Evolutionary conservation across 768 basidiomycete genomes (phyloP).

Genomic region (Russula emetica): DNA sequence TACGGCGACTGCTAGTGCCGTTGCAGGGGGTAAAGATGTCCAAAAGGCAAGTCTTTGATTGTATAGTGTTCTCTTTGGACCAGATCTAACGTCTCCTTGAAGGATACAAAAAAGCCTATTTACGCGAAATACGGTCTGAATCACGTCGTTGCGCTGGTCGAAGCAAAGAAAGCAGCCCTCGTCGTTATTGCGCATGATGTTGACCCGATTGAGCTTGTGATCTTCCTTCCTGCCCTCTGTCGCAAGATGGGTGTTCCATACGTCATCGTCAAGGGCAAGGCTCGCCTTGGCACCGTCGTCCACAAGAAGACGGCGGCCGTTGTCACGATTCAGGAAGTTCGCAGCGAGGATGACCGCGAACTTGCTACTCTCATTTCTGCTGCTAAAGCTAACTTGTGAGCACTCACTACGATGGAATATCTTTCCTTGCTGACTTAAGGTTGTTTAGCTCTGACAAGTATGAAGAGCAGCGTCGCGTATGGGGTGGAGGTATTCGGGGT

Average conservation of each 20-base stretch:
- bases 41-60: constrained; percentile 42
- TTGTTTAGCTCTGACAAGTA: constrained; percentile 71
- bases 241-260: constrained; percentile 98
- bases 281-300: constrained; percentile 94
- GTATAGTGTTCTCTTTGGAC: too few relatives aligned
- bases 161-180: constrained; percentile 95
- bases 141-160: constrained; percentile 71
- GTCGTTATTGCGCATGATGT: constrained; percentile 81
- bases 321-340: constrained; percentile 88
- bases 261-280: constrained; percentile 97
- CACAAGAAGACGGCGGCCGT: constrained; percentile 98
- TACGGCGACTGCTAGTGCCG: constrained; percentile 65
- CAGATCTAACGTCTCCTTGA: constrained; percentile 7
- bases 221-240: constrained; percentile 49
- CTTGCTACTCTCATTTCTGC: constrained; percentile 89
- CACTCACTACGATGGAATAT: not conserved
- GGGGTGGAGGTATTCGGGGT: constrained; percentile 37
- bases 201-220: constrained; percentile 94
- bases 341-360: constrained; percentile 90
- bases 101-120: constrained; percentile 87
- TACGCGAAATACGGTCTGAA: constrained; percentile 97
- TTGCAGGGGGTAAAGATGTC: constrained; percentile 74
- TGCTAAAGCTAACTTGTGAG: constrained; percentile 96
- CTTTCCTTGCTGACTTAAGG: not conserved
- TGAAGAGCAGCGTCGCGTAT: not conserved